Conservation (phyloP, 2,329 filamentous ascomycete species). For the Fusarium robinianum region DNA sequence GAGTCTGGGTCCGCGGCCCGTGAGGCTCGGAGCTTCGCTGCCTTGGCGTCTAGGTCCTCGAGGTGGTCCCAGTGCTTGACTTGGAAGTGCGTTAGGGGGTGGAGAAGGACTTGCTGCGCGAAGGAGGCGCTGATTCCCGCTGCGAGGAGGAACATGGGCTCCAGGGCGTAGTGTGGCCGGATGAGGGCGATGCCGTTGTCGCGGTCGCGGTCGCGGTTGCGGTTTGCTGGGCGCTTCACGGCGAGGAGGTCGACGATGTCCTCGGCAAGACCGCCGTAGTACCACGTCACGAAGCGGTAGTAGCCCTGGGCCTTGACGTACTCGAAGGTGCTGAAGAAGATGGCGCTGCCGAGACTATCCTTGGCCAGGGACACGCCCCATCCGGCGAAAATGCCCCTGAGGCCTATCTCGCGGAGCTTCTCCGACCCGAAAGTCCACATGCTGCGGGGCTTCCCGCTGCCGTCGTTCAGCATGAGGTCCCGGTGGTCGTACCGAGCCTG, state of each 20-base stretch:
- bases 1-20: conserved; percentile 39
- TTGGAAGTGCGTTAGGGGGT: conserved; percentile 73
- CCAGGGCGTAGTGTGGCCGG: conserved; percentile 73
- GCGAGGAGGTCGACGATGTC: conserved; percentile 57
- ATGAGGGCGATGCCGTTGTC: conserved; percentile 56
- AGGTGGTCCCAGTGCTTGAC: conserved; percentile 73
- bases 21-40: conserved; percentile 50
- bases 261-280: conserved; percentile 64
- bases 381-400: conserved; percentile 73
- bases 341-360: conserved; percentile 68
- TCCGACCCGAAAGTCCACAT: conserved; percentile 74
- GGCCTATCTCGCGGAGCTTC: conserved; percentile 69
- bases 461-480: conserved; percentile 50
- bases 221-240: conserved; percentile 48
- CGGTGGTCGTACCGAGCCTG: conserved; percentile 71
- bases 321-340: conserved; percentile 78
- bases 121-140: conserved; percentile 72
- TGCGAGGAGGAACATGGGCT: conserved; percentile 71
- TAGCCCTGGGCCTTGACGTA: conserved; percentile 74
- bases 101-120: conserved; percentile 69
- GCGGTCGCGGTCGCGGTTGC: conserved; percentile 14
- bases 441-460: conserved; percentile 54
- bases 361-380: conserved; percentile 72
- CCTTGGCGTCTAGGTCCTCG: conserved; percentile 70
- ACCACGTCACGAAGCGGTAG: conserved; percentile 71